phyloP scores from a whole-genome alignment of 495 filamentous ascomycete genomes.

The Penicillium dipodomyicola region DNA sequence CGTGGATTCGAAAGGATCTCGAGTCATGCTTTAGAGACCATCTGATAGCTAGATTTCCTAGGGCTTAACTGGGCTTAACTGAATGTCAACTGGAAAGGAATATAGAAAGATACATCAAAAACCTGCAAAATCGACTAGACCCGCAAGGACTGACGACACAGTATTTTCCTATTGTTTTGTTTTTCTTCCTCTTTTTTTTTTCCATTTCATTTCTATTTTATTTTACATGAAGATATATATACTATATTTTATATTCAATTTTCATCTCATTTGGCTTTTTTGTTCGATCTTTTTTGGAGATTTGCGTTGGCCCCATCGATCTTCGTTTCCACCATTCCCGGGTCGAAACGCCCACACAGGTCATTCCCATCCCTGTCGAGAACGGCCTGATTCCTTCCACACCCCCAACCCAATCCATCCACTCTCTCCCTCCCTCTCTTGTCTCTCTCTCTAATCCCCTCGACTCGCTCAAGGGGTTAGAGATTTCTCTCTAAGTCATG shows the following conservation, averaged over 20 bases:
- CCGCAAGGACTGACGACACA: slow-evolving; percentile 6
- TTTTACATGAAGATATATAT: neutral
- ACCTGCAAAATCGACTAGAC: neutral
- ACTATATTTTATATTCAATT: slow-evolving; percentile 11
- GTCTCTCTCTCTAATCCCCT: slow-evolving; percentile 41
- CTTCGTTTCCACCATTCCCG: slow-evolving; percentile 38
- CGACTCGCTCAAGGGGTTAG: slow-evolving; percentile 43
- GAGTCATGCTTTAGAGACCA: neutral
- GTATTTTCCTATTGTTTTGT: slow-evolving; percentile 12
- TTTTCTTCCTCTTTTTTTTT: slow-evolving; percentile 14
- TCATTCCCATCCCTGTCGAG: slow-evolving; percentile 47
- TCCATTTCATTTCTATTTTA: slow-evolving; percentile 7
- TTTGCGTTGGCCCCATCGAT: slow-evolving; percentile 23
- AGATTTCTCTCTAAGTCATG: slow-evolving; percentile 55
- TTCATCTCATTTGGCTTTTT: slow-evolving; percentile 15
- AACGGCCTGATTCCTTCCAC: slow-evolving; percentile 28
- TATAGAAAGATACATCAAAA: neutral
- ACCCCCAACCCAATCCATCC: slow-evolving; percentile 19
- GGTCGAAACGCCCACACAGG: slow-evolving; percentile 36
- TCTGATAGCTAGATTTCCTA: neutral
- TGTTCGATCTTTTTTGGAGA: neutral
- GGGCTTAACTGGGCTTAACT: neutral
- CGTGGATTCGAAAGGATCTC: neutral
- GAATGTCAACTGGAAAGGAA: neutral
- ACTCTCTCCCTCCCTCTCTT: slow-evolving; percentile 34